Evolutionary conservation across 805 yeast species (phyloP).

Genomic region (Diddensiella transvaalensis): DNA sequence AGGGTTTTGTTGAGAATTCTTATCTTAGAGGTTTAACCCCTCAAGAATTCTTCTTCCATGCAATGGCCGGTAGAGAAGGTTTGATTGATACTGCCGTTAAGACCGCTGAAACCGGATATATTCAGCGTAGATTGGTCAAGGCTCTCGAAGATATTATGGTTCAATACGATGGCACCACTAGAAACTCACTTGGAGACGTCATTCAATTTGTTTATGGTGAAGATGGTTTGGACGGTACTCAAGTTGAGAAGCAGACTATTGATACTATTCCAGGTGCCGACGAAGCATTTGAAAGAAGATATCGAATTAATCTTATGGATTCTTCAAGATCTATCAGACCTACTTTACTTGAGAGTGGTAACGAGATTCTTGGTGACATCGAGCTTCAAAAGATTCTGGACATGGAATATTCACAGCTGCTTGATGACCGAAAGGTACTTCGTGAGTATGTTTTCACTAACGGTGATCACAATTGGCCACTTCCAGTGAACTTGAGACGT

Average conservation of each 20-base stretch:
- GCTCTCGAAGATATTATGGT: conserved; percentile 97
- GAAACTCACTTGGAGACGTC: conserved; percentile 95
- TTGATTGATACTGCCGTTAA: conserved; percentile 98
- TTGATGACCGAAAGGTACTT: conserved; percentile 71
- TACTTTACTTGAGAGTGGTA: conserved; percentile 78
- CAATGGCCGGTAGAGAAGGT: conserved; percentile 99
- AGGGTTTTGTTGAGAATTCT: conserved; percentile 96
- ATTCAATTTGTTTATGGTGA: conserved; percentile 98
- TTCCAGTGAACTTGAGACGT: conserved; percentile 96
- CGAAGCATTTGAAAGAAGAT: conserved; percentile 73
- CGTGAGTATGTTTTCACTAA: conserved; percentile 79
- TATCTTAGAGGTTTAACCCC: conserved; percentile 97
- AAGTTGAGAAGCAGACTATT: conserved; percentile 92
- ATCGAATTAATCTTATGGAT: conserved; percentile 81
- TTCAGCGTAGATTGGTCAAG: conserved; percentile 95
- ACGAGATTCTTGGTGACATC: conserved; percentile 85
- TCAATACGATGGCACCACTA: conserved; percentile 96
- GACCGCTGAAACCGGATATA: conserved; percentile 98
- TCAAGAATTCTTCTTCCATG: conserved; percentile 98
- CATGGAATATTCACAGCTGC: conserved; percentile 75
- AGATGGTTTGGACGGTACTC: conserved; percentile 98
- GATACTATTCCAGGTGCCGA: conserved; percentile 95
- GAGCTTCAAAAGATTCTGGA: conserved; percentile 78
- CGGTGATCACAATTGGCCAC: conserved; percentile 96
- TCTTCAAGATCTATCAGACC: conserved; percentile 60